These are phyloP conservation scores for Saksenaea oblongispora DNA, from an alignment of 371 early-diverging fungal species.

Conservation along the genomic window DNA sequence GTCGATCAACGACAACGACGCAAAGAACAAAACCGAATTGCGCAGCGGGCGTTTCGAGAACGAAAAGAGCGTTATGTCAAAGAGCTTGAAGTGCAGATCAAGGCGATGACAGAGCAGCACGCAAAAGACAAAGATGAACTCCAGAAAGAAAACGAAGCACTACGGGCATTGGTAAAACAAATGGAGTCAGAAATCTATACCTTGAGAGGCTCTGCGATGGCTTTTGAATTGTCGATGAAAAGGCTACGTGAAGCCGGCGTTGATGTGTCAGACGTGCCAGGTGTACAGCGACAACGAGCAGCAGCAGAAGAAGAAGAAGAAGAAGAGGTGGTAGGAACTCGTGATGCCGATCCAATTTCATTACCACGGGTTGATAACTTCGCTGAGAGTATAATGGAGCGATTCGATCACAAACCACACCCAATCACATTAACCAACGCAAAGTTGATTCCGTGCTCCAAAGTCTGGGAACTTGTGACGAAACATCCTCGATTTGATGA, in stretches of 20 bases:
- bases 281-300: background rate
- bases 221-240: constrained; percentile 25
- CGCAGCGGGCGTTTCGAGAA: constrained; percentile 70
- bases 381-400: constrained; percentile 17
- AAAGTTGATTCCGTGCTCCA: constrained; percentile 34
- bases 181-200: constrained; percentile 35
- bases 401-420: constrained; percentile 20
- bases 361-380: constrained; percentile 14
- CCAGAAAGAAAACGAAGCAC: constrained; percentile 22
- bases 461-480: constrained; percentile 56
- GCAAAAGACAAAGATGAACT: constrained; percentile 8
- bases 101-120: constrained; percentile 47
- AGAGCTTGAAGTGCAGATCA: constrained; percentile 60
- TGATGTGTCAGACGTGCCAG: constrained; percentile 5
- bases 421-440: constrained; percentile 11
- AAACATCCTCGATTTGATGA: constrained; percentile 60
- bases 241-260: constrained; percentile 25
- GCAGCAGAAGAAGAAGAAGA: background rate
- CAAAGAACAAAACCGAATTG: constrained; percentile 63
- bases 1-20: constrained; percentile 10
- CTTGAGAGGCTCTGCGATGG: constrained; percentile 24
- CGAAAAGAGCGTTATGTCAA: constrained; percentile 66
- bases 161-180: constrained; percentile 11
- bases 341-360: background rate
- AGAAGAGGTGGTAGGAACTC: constrained; percentile 3